Conservation (phyloP, 352 stramenopile species). For the Phytophthora litchii region DNA sequence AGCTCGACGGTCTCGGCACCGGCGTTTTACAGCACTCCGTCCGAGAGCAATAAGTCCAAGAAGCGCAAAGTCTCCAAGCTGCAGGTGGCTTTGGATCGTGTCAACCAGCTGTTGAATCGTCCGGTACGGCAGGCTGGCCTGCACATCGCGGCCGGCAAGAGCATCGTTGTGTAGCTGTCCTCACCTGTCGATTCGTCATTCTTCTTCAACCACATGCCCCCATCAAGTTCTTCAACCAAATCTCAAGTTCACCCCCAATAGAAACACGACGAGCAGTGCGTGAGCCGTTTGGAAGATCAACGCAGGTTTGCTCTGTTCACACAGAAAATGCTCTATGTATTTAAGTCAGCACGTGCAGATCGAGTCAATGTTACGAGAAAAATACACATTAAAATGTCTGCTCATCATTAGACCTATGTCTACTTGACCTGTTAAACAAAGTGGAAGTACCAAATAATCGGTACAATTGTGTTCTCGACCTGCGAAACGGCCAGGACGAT, state of each 20-base stretch:
- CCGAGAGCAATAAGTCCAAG: constrained; percentile 47
- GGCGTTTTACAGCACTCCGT: constrained; percentile 38
- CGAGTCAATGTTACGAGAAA: constrained; percentile 17
- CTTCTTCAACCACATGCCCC: constrained; percentile 20
- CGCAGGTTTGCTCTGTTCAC: constrained; percentile 5
- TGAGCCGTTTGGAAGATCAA: constrained; percentile 35
- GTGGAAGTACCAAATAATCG: too few relatives aligned
- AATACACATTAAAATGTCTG: constrained; percentile 32
- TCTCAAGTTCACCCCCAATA: constrained; percentile 12
- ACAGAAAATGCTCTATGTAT: constrained; percentile 35
- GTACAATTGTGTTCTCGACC: constrained; percentile 4
- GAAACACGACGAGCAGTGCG: constrained; percentile 13
- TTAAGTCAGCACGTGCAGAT: constrained; percentile 27
- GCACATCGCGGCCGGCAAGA: constrained; percentile 64
- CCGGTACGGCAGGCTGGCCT: constrained; percentile 74
- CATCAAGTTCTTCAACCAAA: constrained; percentile 13
- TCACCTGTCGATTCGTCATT: constrained; percentile 5
- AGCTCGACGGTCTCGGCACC: constrained; percentile 31
- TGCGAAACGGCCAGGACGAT: constrained; percentile 15
- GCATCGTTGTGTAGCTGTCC: constrained; percentile 65
- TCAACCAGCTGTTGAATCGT: constrained; percentile 77
- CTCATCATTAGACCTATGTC: constrained; percentile 16
- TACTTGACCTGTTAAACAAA: too few relatives aligned
- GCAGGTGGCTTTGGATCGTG: constrained; percentile 63
- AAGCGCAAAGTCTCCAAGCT: constrained; percentile 76